Percentiles rank a stretch among this genome's conserved stretches.
phyloP scores from a whole-genome alignment of 495 filamentous ascomycete species.

The Xylaria longipes region DNA sequence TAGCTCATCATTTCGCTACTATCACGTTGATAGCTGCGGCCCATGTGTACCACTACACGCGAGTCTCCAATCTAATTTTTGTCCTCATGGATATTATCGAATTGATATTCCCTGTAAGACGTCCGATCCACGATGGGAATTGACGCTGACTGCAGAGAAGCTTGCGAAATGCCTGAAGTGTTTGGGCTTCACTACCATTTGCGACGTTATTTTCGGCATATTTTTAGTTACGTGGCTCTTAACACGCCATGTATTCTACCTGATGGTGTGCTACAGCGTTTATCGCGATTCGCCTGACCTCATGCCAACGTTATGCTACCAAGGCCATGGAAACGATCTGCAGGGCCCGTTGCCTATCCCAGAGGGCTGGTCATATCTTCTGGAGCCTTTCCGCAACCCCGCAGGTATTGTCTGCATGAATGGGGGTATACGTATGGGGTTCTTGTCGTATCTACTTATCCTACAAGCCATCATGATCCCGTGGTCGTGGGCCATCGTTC shows the following conservation, averaged over 20 bases:
- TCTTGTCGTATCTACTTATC: conserved; percentile 65
- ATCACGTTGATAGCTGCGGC: conserved; percentile 65
- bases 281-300: conserved; percentile 61
- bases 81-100: conserved; percentile 80
- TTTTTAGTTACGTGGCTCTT: conserved; percentile 76
- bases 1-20: conserved; percentile 78
- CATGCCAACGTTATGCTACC: conserved; percentile 69
- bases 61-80: conserved; percentile 74
- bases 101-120: conserved; percentile 70
- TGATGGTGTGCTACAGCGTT: conserved; percentile 68
- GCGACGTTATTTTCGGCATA: conserved; percentile 73
- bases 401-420: conserved; percentile 70
- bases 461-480: conserved; percentile 75
- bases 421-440: conserved; percentile 63
- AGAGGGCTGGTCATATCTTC: conserved; percentile 59
- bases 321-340: conserved; percentile 51
- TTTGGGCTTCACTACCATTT: conserved; percentile 64
- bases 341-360: conserved; percentile 57
- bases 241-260: conserved; percentile 72
- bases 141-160: conserved; percentile 42
- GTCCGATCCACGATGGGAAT: background rate
- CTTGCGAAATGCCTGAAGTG: conserved; percentile 79
- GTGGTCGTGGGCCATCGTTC: conserved; percentile 72
- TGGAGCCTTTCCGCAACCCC: conserved; percentile 62
- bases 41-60: conserved; percentile 70